Base-by-base conservation (phyloP, 1,284 basidiomycete genomes). In the Moniliella sp. region DNA sequence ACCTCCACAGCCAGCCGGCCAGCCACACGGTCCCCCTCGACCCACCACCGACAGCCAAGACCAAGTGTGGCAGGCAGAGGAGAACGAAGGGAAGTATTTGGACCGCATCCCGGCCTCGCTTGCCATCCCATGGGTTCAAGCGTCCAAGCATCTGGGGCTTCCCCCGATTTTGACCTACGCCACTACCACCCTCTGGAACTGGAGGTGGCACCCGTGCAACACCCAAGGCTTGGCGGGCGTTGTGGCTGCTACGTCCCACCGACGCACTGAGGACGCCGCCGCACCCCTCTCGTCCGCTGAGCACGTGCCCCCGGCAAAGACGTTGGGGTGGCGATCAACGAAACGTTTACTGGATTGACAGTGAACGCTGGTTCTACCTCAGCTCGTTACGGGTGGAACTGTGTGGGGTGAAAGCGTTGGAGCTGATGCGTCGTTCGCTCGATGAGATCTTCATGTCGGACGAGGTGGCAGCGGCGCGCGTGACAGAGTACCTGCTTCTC, bases 401-500 rank as follows among this genome's bases (percentile, higher is more conserved):
- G 4, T 71, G 73, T n/a, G 86, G 83, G 4, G 81, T 82, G 1
- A 69, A 75, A 21, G 81, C 78, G 0, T 71, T 93, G 4, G 69
- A 73, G 14, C 66, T 91, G 37, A 91, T 94, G 81, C 73, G 78
- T 2, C 66, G 70, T 4, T 80, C 73, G 3, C 74, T 93, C 67
- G 83, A 93, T 66, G 86, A 94, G 61, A 69, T 76, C 9, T 91
- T 91, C 65, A 72, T 88, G 18, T 75, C 74, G 15, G 86, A 94
- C 57, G 67, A 67, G 25, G 70, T 79, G 13, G 77, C 83, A 9
- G 51, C 75, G 4, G 37, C 39, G 17, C 44, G 50, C 12, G 42
- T 56, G 10, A 40, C 48, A 13, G 32, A 28, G 26, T 83, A 80
- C 59, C 71, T 94, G 17, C 56, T 33, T 66, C 67, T 18, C 68